phyloP scores from a whole-genome alignment of 805 yeast genomes.

The Metschnikowia colocasiae region DNA sequence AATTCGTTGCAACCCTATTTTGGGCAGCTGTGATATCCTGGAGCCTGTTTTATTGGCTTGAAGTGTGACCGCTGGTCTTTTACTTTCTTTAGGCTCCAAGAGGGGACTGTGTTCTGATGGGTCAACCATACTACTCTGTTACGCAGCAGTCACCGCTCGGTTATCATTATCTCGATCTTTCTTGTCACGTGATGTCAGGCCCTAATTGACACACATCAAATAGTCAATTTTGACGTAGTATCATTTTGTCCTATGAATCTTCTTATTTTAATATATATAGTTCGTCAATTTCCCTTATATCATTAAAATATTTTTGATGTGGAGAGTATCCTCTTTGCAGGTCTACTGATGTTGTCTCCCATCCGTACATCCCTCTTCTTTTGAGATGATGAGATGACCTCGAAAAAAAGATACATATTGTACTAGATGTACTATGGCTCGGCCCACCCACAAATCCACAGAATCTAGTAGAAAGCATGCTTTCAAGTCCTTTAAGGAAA shows the following conservation, averaged over 20 bases:
- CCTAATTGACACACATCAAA: not conserved
- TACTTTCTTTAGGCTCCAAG: constrained; percentile 6
- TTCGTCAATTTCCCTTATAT: not conserved
- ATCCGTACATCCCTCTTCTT: constrained; percentile 15
- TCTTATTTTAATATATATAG: not conserved
- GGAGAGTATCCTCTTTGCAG: not conserved
- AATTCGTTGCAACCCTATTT: constrained; percentile 69
- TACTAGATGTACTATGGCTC: constrained; percentile 3
- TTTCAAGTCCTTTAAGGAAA: constrained; percentile 74
- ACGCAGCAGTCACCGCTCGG: not conserved
- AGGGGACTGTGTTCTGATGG: constrained; percentile 3
- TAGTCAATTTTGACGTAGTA: no score
- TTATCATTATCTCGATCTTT: not conserved
- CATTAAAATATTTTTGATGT: not conserved
- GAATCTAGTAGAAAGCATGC: constrained; percentile 55
- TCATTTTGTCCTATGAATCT: no score
- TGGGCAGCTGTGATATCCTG: constrained; percentile 36
- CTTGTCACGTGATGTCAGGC: not conserved
- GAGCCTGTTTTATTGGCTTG: constrained; percentile 26
- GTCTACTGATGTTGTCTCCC: not conserved
- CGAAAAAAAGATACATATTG: constrained; percentile 1
- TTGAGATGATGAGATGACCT: constrained; percentile 16
- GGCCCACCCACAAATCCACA: constrained; percentile 37
- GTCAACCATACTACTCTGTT: not conserved
- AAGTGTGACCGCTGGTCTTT: constrained; percentile 8